Percentiles rank a stretch among this genome's conserved stretches.
These are phyloP conservation scores for Phytophthora podocarpi DNA, from an alignment of 352 stramenopile genomes.

Conservation along the genomic window DNA sequence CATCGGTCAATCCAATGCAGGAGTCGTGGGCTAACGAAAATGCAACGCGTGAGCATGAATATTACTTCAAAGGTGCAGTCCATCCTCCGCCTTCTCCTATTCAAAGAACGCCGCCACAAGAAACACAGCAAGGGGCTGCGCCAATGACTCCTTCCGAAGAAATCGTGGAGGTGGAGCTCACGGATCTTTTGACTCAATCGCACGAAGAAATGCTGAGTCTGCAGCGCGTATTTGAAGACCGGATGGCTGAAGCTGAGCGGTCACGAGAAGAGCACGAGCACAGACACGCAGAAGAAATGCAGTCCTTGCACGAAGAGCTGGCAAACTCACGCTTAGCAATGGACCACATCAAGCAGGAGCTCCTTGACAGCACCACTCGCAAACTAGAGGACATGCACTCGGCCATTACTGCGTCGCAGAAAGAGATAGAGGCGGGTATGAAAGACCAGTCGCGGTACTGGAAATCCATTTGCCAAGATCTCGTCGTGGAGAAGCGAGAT, in stretches of 20 bases:
- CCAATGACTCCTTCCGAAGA: slow-evolving; percentile 21
- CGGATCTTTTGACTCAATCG: slow-evolving; percentile 40
- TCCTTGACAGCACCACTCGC: slow-evolving; percentile 24
- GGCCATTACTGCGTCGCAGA: slow-evolving; percentile 29
- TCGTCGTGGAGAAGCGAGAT: slow-evolving; percentile 46
- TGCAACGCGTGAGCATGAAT: not conserved
- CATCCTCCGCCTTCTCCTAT: slow-evolving; percentile 13
- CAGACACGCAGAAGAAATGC: slow-evolving; percentile 23
- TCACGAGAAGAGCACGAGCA: slow-evolving; percentile 3
- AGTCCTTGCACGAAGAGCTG: slow-evolving; percentile 24
- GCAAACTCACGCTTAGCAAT: slow-evolving; percentile 29
- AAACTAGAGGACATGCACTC: slow-evolving; percentile 35
- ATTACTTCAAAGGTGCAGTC: not conserved
- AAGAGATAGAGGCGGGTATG: slow-evolving; percentile 37
- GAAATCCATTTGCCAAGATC: slow-evolving; percentile 51
- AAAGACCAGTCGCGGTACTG: slow-evolving; percentile 47
- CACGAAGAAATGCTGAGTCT: slow-evolving; percentile 39
- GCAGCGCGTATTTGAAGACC: slow-evolving; percentile 19
- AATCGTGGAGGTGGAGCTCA: slow-evolving; percentile 48
- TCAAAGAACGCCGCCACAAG: not conserved
- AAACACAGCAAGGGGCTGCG: not conserved
- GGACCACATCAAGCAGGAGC: slow-evolving; percentile 35
- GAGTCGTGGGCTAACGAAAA: slow-evolving; percentile 1
- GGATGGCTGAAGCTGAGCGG: slow-evolving; percentile 30
- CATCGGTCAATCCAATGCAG: not conserved